Evolutionary conservation across 306 rosid genomes (phyloP).

Genomic region (Trifolium dubium): DNA sequence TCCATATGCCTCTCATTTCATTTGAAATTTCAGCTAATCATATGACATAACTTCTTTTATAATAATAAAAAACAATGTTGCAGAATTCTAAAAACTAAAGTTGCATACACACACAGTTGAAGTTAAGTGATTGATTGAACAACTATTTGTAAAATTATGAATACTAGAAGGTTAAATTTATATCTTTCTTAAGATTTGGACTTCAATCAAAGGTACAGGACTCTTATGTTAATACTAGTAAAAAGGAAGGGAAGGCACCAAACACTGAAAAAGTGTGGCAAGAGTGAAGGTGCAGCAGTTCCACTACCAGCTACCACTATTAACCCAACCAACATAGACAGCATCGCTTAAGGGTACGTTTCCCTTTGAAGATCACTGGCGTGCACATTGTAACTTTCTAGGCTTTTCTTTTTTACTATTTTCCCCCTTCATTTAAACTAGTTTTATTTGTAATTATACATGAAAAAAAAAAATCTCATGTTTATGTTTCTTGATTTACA

Average conservation of each 20-base stretch:
- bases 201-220: background rate
- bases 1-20: background rate
- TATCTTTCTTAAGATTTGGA: background rate
- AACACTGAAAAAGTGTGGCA: conserved; percentile 28
- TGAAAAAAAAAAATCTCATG: too few relatives aligned
- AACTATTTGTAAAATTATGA: background rate
- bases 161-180: background rate
- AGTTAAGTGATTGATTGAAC: background rate
- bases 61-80: background rate
- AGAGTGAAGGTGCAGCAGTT: conserved; percentile 8
- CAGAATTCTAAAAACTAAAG: background rate
- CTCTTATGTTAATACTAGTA: background rate
- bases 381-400: conserved; percentile 21
- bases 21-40: background rate
- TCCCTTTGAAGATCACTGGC: conserved; percentile 26
- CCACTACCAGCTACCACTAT: conserved; percentile 19
- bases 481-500: too few relatives aligned
- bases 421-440: background rate
- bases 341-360: conserved; percentile 20
- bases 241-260: background rate
- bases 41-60: background rate
- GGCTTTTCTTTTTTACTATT: background rate
- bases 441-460: too few relatives aligned
- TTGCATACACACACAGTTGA: background rate
- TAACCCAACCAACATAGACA: conserved; percentile 22